Percentiles rank a stretch among this genome's conserved stretches.
Evolutionary conservation across 257 asterid species (phyloP).

Genomic region (Solanum etuberosum): DNA sequence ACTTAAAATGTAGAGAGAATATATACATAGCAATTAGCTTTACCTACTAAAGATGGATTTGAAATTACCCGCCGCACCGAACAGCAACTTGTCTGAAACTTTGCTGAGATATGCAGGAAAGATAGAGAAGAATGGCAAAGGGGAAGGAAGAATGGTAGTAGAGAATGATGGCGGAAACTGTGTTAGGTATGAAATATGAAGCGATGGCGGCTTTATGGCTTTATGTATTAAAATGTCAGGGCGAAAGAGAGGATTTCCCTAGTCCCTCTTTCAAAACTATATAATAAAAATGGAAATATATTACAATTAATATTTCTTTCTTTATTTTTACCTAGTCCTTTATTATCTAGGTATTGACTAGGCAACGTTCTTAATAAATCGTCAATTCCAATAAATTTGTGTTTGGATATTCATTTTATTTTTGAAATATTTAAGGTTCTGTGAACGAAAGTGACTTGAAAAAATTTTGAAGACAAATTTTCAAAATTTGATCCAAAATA

Average conservation of each 20-base stretch:
- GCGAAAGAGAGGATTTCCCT: not conserved
- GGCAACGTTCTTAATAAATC: not conserved
- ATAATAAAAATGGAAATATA: not conserved
- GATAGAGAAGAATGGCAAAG: not conserved
- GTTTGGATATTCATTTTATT: accelerated
- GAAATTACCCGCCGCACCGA: not conserved
- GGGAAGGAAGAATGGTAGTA: not conserved
- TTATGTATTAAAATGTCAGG: constrained; percentile 5
- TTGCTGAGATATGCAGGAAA: not conserved
- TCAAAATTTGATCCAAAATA: not conserved
- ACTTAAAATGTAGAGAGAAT: not conserved
- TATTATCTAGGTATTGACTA: not conserved
- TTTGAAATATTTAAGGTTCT: not conserved
- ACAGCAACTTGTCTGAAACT: not conserved
- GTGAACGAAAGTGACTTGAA: not conserved
- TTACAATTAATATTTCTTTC: not conserved
- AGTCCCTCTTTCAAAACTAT: not conserved
- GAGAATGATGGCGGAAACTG: not conserved
- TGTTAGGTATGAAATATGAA: not conserved
- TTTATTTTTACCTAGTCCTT: not conserved
- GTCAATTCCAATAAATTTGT: not conserved
- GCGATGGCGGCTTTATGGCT: constrained; percentile 66
- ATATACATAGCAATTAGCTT: not conserved
- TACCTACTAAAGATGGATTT: not conserved
- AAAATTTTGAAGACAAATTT: not conserved